Conservation (phyloP, 1,139 yeast genomes). For the Yamadazyma dendronema region DNA sequence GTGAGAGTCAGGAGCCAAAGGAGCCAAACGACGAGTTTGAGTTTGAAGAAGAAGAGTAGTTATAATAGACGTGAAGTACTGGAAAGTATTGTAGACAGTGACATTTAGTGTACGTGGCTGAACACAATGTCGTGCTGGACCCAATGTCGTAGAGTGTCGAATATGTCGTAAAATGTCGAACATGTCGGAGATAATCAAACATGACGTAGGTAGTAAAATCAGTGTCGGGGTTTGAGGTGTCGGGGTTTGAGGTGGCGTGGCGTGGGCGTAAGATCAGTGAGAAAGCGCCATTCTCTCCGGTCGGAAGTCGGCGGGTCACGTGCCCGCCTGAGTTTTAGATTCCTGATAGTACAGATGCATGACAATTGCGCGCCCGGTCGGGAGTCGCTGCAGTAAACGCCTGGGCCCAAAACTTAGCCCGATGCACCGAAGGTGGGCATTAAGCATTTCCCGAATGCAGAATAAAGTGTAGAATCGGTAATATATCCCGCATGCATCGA, state of each 20-base stretch:
- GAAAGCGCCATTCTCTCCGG: too few relatives aligned
- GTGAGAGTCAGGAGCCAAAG: constrained; percentile 93
- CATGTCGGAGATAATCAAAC: too few relatives aligned
- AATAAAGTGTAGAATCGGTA: not conserved
- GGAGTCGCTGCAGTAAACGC: not conserved
- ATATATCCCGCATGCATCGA: not conserved
- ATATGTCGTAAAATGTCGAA: too few relatives aligned
- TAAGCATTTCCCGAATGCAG: not conserved
- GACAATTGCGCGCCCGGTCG: not conserved
- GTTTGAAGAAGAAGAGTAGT: constrained; percentile 32
- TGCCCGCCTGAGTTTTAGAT: too few relatives aligned
- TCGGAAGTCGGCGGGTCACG: too few relatives aligned
- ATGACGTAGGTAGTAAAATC: too few relatives aligned
- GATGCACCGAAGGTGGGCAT: not conserved
- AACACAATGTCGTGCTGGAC: too few relatives aligned
- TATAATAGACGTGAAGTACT: too few relatives aligned
- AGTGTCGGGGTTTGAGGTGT: too few relatives aligned
- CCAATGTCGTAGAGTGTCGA: too few relatives aligned
- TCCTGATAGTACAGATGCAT: not conserved
- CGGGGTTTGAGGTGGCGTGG: not conserved
- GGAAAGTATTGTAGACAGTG: too few relatives aligned
- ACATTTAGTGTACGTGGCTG: too few relatives aligned
- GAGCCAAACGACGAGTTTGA: constrained; percentile 85
- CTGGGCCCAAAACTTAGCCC: not conserved
- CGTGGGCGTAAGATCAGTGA: not conserved